Evolutionary conservation across 495 filamentous ascomycete species (phyloP).

Genomic region (Chaetomium tenue): DNA sequence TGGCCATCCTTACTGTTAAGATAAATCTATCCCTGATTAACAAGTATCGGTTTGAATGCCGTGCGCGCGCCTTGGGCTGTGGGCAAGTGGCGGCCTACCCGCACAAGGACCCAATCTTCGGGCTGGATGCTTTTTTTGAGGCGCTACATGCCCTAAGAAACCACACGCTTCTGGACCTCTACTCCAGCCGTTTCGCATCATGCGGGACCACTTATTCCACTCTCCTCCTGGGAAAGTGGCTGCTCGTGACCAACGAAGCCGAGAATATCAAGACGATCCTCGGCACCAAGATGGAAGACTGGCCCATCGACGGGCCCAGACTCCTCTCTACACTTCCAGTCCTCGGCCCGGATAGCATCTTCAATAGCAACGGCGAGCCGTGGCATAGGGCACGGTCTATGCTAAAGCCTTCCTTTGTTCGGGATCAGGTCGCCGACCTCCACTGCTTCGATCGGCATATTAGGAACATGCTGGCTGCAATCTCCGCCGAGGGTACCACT

Average conservation of each 20-base stretch:
- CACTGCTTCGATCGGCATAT: slow-evolving; percentile 58
- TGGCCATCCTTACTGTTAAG: slow-evolving; percentile 4
- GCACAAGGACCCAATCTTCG: slow-evolving; percentile 45
- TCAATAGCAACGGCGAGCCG: slow-evolving; percentile 64
- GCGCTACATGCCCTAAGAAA: slow-evolving; percentile 31
- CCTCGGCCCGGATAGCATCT: slow-evolving; percentile 54
- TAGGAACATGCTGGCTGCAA: slow-evolving; percentile 48
- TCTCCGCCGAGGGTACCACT: slow-evolving; percentile 39
- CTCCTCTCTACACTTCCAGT: slow-evolving; percentile 35
- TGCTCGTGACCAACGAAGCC: slow-evolving; percentile 61
- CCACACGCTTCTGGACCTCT: slow-evolving; percentile 32
- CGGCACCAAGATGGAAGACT: slow-evolving; percentile 64
- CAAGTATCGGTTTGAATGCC: slow-evolving; percentile 17
- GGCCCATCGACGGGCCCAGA: slow-evolving; percentile 38
- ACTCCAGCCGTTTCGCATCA: slow-evolving; percentile 22
- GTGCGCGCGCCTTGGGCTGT: slow-evolving; percentile 25
- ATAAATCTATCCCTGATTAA: slow-evolving; percentile 15
- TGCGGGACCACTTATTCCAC: slow-evolving; percentile 38
- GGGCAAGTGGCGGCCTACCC: slow-evolving; percentile 32
- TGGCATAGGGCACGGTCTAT: slow-evolving; percentile 58
- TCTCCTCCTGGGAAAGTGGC: slow-evolving; percentile 29
- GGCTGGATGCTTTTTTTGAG: slow-evolving; percentile 41
- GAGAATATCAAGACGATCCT: slow-evolving; percentile 74
- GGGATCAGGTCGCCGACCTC: slow-evolving; percentile 53
- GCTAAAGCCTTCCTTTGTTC: slow-evolving; percentile 49